Evolutionary conservation across 2,329 filamentous ascomycete genomes (phyloP).

Genomic region (Xylariaceae sp.): DNA sequence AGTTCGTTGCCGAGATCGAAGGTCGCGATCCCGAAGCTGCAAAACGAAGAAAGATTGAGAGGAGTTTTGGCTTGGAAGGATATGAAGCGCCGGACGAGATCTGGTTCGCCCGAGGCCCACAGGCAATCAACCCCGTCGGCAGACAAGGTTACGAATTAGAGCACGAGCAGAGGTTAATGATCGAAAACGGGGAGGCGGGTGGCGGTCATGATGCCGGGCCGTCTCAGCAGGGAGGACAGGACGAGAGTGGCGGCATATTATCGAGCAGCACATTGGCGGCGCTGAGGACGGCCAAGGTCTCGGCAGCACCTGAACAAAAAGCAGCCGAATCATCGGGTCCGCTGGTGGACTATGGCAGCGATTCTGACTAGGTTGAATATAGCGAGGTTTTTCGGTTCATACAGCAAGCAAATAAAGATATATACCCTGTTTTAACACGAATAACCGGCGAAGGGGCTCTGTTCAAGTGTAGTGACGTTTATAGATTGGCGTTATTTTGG

Average conservation of each 20-base stretch:
- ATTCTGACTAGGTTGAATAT: slow-evolving; percentile 60
- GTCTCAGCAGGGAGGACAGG: slow-evolving; percentile 32
- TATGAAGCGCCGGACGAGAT: slow-evolving; percentile 94
- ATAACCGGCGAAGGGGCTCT: no score
- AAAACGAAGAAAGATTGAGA: slow-evolving; percentile 86
- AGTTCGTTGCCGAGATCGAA: slow-evolving; percentile 90
- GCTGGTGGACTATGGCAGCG: slow-evolving; percentile 83
- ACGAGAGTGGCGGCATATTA: slow-evolving; percentile 59
- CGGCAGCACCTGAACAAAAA: slow-evolving; percentile 50
- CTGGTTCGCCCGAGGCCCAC: slow-evolving; percentile 78
- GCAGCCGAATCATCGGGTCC: slow-evolving; percentile 56
- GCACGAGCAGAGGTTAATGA: slow-evolving; percentile 53
- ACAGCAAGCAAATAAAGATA: no score
- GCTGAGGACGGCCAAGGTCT: slow-evolving; percentile 54
- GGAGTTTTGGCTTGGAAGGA: slow-evolving; percentile 79
- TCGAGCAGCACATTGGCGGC: slow-evolving; percentile 78
- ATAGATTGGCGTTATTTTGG: no score
- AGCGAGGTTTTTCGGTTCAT: slow-evolving; percentile 1
- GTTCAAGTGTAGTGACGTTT: no score
- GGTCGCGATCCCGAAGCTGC: slow-evolving; percentile 80
- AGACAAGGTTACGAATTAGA: slow-evolving; percentile 58
- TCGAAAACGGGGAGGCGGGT: slow-evolving; percentile 49
- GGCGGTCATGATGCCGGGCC: slow-evolving; percentile 38
- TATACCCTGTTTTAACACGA: no score
- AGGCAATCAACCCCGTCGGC: slow-evolving; percentile 56